These are phyloP conservation scores for Carex pumila DNA, from an alignment of 176 grass and related monocot genomes.

Conservation along the genomic window DNA sequence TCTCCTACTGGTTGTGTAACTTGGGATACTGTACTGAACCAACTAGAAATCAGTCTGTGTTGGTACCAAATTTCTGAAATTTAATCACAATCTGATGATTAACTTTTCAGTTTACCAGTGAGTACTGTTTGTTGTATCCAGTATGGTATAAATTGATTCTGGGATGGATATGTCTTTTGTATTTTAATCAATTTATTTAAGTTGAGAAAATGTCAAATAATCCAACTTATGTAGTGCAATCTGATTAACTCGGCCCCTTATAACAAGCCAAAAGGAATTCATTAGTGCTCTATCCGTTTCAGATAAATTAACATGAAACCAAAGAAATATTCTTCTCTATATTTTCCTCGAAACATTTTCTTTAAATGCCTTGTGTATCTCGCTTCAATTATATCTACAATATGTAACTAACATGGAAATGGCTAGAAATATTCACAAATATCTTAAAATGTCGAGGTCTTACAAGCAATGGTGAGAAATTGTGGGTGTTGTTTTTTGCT, in stretches of 20 bases:
- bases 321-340: not conserved
- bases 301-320: not conserved
- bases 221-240: not conserved
- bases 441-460: not conserved
- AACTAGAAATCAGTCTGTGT: not conserved
- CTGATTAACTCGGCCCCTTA: not conserved
- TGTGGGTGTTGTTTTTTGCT: not conserved
- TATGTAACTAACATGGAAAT: not conserved
- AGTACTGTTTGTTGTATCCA: not conserved
- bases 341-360: not conserved
- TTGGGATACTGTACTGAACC: not conserved
- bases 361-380: not conserved
- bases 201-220: not conserved
- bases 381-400: not conserved
- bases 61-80: not conserved
- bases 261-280: not conserved
- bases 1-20: not conserved
- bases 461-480: not conserved
- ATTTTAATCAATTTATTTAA: not conserved
- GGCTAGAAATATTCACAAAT: not conserved
- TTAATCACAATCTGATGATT: not conserved
- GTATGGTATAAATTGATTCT: not conserved
- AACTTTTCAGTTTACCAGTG: not conserved
- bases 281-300: not conserved
- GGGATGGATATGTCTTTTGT: not conserved